Conservation (phyloP, 306 rosid genomes). For the Hippophae rhamnoides region DNA sequence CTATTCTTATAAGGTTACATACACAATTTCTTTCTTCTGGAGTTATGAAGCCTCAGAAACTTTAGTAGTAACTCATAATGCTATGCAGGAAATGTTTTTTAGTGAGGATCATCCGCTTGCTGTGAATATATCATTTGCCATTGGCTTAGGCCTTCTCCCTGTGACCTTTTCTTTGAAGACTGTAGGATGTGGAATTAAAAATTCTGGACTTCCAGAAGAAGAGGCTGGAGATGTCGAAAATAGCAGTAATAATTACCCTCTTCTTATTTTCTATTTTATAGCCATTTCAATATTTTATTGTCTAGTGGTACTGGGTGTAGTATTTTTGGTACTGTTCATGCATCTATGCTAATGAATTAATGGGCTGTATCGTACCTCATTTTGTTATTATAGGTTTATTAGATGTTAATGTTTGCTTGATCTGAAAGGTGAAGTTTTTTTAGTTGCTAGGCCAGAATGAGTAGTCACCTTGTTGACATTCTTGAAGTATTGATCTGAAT, state of each 20-base stretch:
- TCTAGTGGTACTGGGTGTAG: no score
- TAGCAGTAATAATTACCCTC: constrained; percentile 43
- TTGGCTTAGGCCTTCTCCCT: constrained; percentile 79
- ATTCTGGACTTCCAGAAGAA: constrained; percentile 68
- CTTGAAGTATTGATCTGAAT: no score
- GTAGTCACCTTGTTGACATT: no score
- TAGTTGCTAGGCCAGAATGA: no score
- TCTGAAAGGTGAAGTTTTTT: no score
- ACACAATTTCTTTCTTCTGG: constrained; percentile 13
- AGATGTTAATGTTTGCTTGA: no score
- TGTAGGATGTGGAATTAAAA: constrained; percentile 76
- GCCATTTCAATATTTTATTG: no score
- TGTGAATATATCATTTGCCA: constrained; percentile 60
- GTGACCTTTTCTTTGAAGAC: constrained; percentile 70
- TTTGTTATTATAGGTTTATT: no score
- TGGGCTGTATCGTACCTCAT: no score
- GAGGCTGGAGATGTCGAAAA: constrained; percentile 63
- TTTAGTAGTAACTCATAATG: constrained; percentile 3
- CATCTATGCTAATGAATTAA: background rate
- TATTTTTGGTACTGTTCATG: background rate
- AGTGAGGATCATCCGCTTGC: constrained; percentile 90
- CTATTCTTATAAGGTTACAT: constrained; percentile 63
- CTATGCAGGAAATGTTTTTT: constrained; percentile 59
- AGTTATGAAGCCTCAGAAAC: background rate
- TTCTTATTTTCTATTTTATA: background rate